Base-by-base conservation (phyloP, 2,329 filamentous ascomycete genomes). In the Paracoccidioides brasiliensis region DNA sequence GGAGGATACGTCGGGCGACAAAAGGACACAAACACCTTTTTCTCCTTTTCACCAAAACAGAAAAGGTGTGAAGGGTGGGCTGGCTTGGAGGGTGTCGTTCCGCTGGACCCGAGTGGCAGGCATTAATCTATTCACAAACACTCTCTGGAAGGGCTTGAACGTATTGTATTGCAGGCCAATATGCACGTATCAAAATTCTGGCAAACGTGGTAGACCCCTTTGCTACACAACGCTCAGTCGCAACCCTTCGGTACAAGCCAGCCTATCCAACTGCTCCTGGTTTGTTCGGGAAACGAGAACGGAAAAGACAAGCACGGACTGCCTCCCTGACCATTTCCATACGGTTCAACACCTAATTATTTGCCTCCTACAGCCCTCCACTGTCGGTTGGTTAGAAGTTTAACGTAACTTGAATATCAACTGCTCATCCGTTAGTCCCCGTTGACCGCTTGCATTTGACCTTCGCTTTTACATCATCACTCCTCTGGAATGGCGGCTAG, bases 161-260 rank as follows among this genome's bases (percentile, higher is more conserved):
- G 67, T 51, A 55, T 56, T 69, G 64, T 65, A 69, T 67, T 63
- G 63, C 61, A 65, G 66, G 69, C 63, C 70, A 73, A 72, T 64
- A 73, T 73, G 70, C 70, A 71, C 66, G 69, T 65, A 69, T 68
- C 68, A 69, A 71, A 64, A 67, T 63, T 65, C 55, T 33, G 65
- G 63, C 62, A 66, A 64, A 66, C 66, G 66, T 67, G 64, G 65
- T 71, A 66, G 66, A 69, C 66, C 67, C 68, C 65, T 67, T 67
- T 69, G 64, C 65, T 66, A 59, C 61, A 64, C 37, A 33, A 42
- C 38, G 38, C 50, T 52, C 50, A 52, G 40, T 51, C 37, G 15
- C 48, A 30, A 30, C 48, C 33, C 48, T 51, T 15, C 48, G 40
- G 12, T n/a, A 52, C 38, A 15, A 22, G 9, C 50, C 38, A 32